Evolutionary conservation across 805 yeast genomes (phyloP), one percentile per base, ranked within the genome.

Genomic region (Diddensiella caesifluorescens): DNA sequence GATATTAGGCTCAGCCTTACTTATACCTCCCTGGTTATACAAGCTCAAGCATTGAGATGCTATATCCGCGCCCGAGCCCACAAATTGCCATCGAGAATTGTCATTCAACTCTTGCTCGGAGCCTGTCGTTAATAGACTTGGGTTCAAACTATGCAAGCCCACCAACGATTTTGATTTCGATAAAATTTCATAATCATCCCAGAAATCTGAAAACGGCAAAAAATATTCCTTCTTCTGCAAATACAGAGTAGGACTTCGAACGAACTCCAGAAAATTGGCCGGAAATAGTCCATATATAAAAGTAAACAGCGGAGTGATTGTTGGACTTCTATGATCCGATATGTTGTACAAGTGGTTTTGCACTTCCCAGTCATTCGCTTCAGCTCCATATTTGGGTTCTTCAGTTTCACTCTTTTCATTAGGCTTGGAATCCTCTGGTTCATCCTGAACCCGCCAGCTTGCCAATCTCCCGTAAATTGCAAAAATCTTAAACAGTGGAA

Each of bases 281-380:
- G 85, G 84, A 45, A 68, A 79, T 9, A 79, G 54, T 0, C 81
- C 84, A 48, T 80, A 80, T 1, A 79, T 53, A 20, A 75, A 57
- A 1, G 75, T 68, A 39, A 68, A 68, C n/a, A 75, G 53, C 33
- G 68, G 60, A 37, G 55, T 57, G 33, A 61, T 46, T 38, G 64
- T 51, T 10, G 65, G 60, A 21, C 26, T 46, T 26, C 47, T 40
- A 9, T 45, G 39, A 41, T 39, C 46, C 36, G 52, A 20, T 30
- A 46, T 9, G 19, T 39, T 30, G 22, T 36, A 36, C 6, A 35
- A 35, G 31, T 35, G 49, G 30, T 12, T 47, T 31, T 43, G 53
- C 39, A 22, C 52, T 55, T 18, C 51, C 51, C 69, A 66, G 15
- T 44, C 35, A 33, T 31, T 41, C 4, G 15, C 22, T 15, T 30